These are phyloP conservation scores for Spathaspora sp. DNA, from an alignment of 1,139 yeast species.

Conservation along the genomic window DNA sequence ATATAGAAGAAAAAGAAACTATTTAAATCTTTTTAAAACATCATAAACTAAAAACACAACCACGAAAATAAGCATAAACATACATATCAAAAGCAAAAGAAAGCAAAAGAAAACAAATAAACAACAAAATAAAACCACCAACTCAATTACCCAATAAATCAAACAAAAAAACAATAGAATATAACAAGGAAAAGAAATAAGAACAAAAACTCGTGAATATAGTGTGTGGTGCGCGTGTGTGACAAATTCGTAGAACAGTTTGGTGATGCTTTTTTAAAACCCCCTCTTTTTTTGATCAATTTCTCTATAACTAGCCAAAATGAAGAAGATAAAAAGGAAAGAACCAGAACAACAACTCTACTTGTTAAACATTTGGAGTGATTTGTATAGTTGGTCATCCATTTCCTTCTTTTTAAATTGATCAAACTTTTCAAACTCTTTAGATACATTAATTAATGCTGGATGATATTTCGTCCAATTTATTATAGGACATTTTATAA, in stretches of 20 bases:
- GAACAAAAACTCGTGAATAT: neutral
- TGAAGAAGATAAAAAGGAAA: neutral
- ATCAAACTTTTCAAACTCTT: constrained; percentile 12
- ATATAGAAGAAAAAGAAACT: constrained; percentile 1
- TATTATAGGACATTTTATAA: constrained; percentile 36
- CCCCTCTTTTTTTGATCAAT: neutral
- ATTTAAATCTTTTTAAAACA: constrained; percentile 1
- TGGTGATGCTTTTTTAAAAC: neutral
- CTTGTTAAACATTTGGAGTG: constrained; percentile 25
- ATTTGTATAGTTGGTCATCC: constrained; percentile 26
- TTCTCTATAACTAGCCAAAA: constrained; percentile 1
- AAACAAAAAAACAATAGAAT: neutral
- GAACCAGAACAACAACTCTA: neutral
- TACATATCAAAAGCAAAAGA: neutral
- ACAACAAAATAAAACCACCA: neutral
- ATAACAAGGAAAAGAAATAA: neutral
- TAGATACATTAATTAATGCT: constrained; percentile 15
- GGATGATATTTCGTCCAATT: constrained; percentile 37
- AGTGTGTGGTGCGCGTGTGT: neutral
- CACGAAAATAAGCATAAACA: constrained; percentile 2
- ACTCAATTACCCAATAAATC: constrained; percentile 1
- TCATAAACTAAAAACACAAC: neutral
- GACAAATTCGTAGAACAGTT: neutral
- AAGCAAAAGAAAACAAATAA: constrained; percentile 1
- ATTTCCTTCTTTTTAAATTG: constrained; percentile 7